phyloP scores from a whole-genome alignment of 177 flowering plant species.

The Vitis hybrid region DNA sequence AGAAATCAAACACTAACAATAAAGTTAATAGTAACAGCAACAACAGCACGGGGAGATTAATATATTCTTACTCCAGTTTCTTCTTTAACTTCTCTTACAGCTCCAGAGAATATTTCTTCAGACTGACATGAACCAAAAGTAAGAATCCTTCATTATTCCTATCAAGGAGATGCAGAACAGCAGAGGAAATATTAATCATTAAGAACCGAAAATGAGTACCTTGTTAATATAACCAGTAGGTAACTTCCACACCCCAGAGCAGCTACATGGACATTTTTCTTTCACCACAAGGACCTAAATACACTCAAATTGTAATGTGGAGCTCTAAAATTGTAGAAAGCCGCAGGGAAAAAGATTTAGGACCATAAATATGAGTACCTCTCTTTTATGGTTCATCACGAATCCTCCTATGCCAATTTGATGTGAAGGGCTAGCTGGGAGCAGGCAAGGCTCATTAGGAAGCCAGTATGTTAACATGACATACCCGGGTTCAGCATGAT shows the following conservation, averaged over 20 bases:
- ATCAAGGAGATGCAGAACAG: too few species aligned
- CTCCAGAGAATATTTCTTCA: constrained; percentile 70
- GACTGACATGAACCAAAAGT: constrained; percentile 44
- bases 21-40: neutral
- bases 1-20: neutral
- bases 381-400: constrained; percentile 57
- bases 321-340: neutral
- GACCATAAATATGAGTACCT: constrained; percentile 29
- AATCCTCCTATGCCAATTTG: constrained; percentile 72
- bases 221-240: constrained; percentile 71
- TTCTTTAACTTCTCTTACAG: constrained; percentile 73
- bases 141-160: neutral
- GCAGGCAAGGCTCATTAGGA: constrained; percentile 58
- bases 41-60: neutral
- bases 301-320: too few species aligned
- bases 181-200: neutral
- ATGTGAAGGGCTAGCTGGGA: constrained; percentile 69
- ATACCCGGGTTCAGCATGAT: constrained; percentile 73
- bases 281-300: constrained; percentile 66
- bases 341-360: neutral
- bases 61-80: constrained; percentile 74
- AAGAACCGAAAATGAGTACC: constrained; percentile 29
- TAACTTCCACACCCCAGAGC: constrained; percentile 63
- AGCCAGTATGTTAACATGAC: constrained; percentile 77
- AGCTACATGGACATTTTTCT: constrained; percentile 57